Percentiles rank a stretch among this genome's conserved stretches.
Conservation (phyloP, 352 stramenopile species). For the Pilasporangium apinafurcum region DNA sequence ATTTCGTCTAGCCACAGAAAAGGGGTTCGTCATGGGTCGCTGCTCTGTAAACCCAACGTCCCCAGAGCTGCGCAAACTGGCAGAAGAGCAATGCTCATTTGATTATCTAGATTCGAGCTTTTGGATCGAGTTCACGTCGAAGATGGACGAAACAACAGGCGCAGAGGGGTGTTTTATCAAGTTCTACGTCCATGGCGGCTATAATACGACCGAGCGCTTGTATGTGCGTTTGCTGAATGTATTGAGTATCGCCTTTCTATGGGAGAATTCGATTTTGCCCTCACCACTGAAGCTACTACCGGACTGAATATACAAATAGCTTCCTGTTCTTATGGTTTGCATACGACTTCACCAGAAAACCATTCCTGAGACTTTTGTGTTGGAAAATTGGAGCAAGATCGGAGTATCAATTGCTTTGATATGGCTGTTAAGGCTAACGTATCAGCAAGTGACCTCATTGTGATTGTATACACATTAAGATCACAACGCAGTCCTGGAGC, state of each 20-base stretch:
- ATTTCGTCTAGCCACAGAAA: slow-evolving; percentile 44
- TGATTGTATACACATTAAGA: no score
- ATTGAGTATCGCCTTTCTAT: slow-evolving; percentile 43
- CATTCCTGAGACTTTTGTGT: no score
- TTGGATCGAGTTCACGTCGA: slow-evolving; percentile 44
- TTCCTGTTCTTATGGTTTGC: no score
- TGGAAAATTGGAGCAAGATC: no score
- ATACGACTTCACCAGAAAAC: no score
- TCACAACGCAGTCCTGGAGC: no score
- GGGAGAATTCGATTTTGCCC: slow-evolving; percentile 50
- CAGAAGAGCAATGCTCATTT: slow-evolving; percentile 33
- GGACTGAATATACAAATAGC: no score
- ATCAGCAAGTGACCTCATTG: no score
- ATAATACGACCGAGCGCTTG: slow-evolving; percentile 52
- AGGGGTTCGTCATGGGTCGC: slow-evolving; percentile 50
- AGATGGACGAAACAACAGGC: slow-evolving; percentile 17
- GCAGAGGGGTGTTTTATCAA: slow-evolving; percentile 45
- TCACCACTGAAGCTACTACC: no score
- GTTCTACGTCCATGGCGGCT: slow-evolving; percentile 53
- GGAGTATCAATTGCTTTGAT: no score
- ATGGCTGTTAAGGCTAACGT: no score
- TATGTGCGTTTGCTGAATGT: slow-evolving; percentile 42
- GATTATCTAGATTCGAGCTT: slow-evolving; percentile 49
- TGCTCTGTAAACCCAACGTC: slow-evolving; percentile 47
- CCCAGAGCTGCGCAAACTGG: slow-evolving; percentile 22